phyloP scores from a whole-genome alignment of 805 yeast species.

The Metschnikowia matae region DNA sequence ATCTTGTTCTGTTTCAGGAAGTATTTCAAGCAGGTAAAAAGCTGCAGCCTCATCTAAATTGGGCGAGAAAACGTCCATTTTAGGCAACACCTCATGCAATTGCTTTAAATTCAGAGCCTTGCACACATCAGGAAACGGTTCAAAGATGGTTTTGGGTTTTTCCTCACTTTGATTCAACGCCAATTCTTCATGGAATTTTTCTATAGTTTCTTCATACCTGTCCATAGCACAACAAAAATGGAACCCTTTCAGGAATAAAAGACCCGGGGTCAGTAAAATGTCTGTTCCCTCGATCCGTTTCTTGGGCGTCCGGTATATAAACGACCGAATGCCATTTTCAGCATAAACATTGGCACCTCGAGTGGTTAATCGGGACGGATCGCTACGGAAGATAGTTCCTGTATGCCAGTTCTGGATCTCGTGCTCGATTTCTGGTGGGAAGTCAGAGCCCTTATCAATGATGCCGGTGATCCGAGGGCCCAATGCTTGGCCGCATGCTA shows the following conservation, averaged over 20 bases:
- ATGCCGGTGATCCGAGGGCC: slow-evolving; percentile 55
- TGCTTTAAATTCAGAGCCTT: slow-evolving; percentile 37
- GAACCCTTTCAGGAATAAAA: slow-evolving; percentile 41
- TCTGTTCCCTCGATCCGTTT: slow-evolving; percentile 56
- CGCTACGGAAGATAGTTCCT: slow-evolving; percentile 53
- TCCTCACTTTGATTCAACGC: neutral
- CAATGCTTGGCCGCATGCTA: slow-evolving; percentile 39
- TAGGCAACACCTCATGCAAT: slow-evolving; percentile 36
- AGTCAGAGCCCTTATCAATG: slow-evolving; percentile 77
- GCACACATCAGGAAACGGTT: slow-evolving; percentile 82
- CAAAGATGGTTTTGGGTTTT: slow-evolving; percentile 61
- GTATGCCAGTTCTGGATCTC: slow-evolving; percentile 59
- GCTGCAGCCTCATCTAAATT: slow-evolving; percentile 79
- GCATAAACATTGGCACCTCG: slow-evolving; percentile 78
- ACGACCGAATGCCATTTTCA: slow-evolving; percentile 50
- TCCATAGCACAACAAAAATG: slow-evolving; percentile 76
- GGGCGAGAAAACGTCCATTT: slow-evolving; percentile 68
- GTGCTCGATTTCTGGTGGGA: slow-evolving; percentile 47
- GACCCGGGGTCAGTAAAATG: slow-evolving; percentile 34
- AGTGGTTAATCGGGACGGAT: slow-evolving; percentile 57
- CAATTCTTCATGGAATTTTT: slow-evolving; percentile 18
- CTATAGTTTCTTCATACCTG: slow-evolving; percentile 50
- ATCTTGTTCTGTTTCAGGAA: slow-evolving; percentile 29
- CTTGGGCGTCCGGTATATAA: slow-evolving; percentile 61
- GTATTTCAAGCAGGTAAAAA: slow-evolving; percentile 49